Base-by-base conservation (phyloP, 306 rosid species). In the Quillaja saponaria region DNA sequence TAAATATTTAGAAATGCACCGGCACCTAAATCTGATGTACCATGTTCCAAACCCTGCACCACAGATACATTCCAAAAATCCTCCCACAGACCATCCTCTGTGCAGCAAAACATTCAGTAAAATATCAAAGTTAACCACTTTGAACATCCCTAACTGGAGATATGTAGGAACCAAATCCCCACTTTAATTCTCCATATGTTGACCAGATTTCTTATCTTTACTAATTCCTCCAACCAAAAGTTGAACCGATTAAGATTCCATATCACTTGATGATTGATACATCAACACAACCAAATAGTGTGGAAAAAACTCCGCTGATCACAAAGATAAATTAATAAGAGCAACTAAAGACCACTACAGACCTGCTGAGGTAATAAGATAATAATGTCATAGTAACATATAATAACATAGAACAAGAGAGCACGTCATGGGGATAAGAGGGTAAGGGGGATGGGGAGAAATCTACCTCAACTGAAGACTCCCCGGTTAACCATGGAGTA, bases 401-500 rank as follows among this genome's bases (percentile, higher is more conserved):
- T 34, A 55, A 50, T 62, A 55, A 68, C 37, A 48, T n/a, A n/a
- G n/a, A 25, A 25, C 4, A 1, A 25, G 31, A 1, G 31, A 25
- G 31, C 31, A 25, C 4, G 31, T 25, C 31, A 25, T n/a, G 31
- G 31, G 31, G 31, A 25, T 25, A 25, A 25, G 18, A 44, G 60
- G 39, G 25, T 44, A 47, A 8, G 59, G 69, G 46, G 53, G 64
- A 67, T 44, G 67, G 49, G 72, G 47, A 76, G 77, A 76, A 68
- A 58, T 68, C 96, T 88, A 88, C 94, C 94, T 88, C 76, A 64
- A 50, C 37, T 63, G 88, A 81, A 75, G 88, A 75, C 69, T 78
- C 78, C 82, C 67, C 75, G 34, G 78, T 78, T 64, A 44, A 39
- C 3, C 67, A 56, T 18, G 69, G 64, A 52, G 73, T 76, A 14